Conservation (phyloP, 2,329 filamentous ascomycete genomes). For the Alternaria sp. region DNA sequence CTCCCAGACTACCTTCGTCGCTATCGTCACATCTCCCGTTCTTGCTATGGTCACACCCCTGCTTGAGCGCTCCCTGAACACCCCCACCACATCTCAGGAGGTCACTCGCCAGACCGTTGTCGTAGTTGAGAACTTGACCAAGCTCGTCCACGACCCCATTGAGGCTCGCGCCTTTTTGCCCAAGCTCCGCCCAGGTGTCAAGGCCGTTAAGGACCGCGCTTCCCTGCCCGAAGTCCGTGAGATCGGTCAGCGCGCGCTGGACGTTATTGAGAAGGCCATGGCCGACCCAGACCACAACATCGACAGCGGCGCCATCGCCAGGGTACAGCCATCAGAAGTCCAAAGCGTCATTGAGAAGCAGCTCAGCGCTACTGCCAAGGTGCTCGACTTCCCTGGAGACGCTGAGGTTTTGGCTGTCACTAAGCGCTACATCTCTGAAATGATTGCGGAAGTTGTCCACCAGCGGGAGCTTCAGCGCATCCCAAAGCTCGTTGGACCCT, state of each 20-base stretch:
- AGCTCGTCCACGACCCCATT: constrained; percentile 93
- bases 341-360: constrained; percentile 77
- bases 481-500: constrained; percentile 72
- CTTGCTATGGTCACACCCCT: constrained; percentile 93
- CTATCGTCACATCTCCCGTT: constrained; percentile 93
- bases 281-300: constrained; percentile 65
- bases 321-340: constrained; percentile 77
- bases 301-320: constrained; percentile 65
- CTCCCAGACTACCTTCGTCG: constrained; percentile 98
- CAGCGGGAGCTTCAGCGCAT: constrained; percentile 81
- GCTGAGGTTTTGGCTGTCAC: constrained; percentile 69
- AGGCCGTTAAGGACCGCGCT: constrained; percentile 84
- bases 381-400: constrained; percentile 69
- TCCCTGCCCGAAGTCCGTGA: constrained; percentile 95
- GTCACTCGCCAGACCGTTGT: constrained; percentile 95
- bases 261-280: constrained; percentile 95
- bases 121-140: constrained; percentile 97
- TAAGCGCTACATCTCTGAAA: constrained; percentile 78
- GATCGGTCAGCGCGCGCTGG: constrained; percentile 81
- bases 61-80: constrained; percentile 92
- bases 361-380: constrained; percentile 73
- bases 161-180: constrained; percentile 95
- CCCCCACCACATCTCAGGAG: constrained; percentile 88
- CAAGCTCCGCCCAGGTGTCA: constrained; percentile 92
- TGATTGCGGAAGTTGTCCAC: constrained; percentile 90